Base-by-base conservation (phyloP, 768 basidiomycete species). In the Porpolomopsis calyptriformis region DNA sequence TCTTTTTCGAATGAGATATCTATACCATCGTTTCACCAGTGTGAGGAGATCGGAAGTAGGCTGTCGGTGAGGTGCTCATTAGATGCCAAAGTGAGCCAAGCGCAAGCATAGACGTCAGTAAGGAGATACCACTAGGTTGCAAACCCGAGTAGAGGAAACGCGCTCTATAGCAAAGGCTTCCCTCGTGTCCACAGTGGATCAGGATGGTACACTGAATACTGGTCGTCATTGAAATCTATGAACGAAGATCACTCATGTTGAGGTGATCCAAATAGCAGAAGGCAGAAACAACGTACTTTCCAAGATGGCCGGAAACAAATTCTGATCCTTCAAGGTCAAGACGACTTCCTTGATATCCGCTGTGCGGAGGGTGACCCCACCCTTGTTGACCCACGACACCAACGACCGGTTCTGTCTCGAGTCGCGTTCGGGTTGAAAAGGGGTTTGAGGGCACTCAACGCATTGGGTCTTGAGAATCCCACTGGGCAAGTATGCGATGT, bases 101-200 rank as follows among this genome's bases (percentile, higher is more conserved):
- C 16, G 22, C n/a, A n/a, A n/a, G n/a, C n/a, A n/a, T n/a, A n/a
- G 55, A 43, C 43, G 66, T 69, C 68, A 10, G 57, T 71, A 11
- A 71, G 62, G 12, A 72, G 55, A 27, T 61, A 68, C 39, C 70
- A 70, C 49, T 66, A 71, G 46, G 71, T 70, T 12, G 63, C 57
- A 22, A 71, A 64, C 7, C 67, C 65, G 49, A 71, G 71, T 14
- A 72, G 47, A 35, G 70, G 69, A 14, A 71, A 59, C 3, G 66
- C 22, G 39, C 22, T 40, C 39, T 18, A 40, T 40, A 8, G 22
- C 7, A 40, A 40, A 40, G 11, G 39, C 39, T 10, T 22, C 39
- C 16, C 25, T 9, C 16, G 22, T 9, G 8, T 18, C 12, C 18
- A 24, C 18, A 20, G 9, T 18, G 22, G 18, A 16, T 40, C 39